phyloP scores from a whole-genome alignment of 2,329 filamentous ascomycete genomes.

The Neonectria ditissima region DNA sequence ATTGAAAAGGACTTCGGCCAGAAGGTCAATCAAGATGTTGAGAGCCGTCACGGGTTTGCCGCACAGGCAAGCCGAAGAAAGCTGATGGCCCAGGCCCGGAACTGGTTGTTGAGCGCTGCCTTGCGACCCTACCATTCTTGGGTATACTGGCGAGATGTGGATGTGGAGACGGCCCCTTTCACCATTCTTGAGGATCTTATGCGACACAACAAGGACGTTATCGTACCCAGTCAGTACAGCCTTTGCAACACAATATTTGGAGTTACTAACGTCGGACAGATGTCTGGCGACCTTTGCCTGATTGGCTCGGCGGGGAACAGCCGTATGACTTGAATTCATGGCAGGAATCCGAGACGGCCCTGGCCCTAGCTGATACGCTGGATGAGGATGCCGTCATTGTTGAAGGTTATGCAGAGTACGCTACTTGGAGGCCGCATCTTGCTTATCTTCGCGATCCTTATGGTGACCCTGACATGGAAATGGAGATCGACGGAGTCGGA shows the following conservation, averaged over 20 bases:
- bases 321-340: slow-evolving; percentile 99
- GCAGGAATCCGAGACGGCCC: slow-evolving; percentile 98
- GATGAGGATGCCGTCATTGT: slow-evolving; percentile 99
- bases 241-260: background rate
- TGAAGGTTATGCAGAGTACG: slow-evolving; percentile 98
- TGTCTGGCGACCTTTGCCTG: slow-evolving; percentile 97
- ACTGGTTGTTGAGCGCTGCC: slow-evolving; percentile 95
- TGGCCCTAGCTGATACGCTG: slow-evolving; percentile 91
- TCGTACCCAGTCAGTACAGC: slow-evolving; percentile 87
- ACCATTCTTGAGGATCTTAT: slow-evolving; percentile 98
- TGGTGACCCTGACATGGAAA: slow-evolving; percentile 98
- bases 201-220: slow-evolving; percentile 98
- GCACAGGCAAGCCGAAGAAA: slow-evolving; percentile 94
- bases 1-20: slow-evolving; percentile 99
- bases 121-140: slow-evolving; percentile 95
- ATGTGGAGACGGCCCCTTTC: slow-evolving; percentile 96
- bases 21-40: slow-evolving; percentile 96
- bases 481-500: slow-evolving; percentile 98
- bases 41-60: slow-evolving; percentile 96
- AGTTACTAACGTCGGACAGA: slow-evolving; percentile 64
- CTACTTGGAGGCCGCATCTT: slow-evolving; percentile 96
- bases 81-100: slow-evolving; percentile 96
- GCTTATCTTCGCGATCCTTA: slow-evolving; percentile 97
- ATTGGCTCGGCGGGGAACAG: slow-evolving; percentile 98
- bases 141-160: slow-evolving; percentile 99